Evolutionary conservation across 495 filamentous ascomycete species (phyloP), one percentile per base, ranked within the genome.

Genomic region (Penicillium bovifimosum): DNA sequence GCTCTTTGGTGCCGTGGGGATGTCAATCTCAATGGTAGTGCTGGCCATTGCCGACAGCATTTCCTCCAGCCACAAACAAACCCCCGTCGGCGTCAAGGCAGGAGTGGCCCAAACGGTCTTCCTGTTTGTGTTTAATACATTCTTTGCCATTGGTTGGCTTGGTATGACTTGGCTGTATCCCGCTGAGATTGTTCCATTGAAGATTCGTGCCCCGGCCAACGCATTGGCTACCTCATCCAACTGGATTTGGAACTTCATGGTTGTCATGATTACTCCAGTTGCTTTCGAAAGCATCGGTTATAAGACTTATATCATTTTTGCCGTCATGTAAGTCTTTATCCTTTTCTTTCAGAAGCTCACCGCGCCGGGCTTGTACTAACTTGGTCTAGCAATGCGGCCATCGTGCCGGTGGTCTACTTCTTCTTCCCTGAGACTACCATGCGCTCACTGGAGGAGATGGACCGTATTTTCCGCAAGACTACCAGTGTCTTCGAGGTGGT

Each of bases 401-500:
- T 90, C 59, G 72, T 88, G 34, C 85, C 84, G 0, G 72, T 79
- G 8, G 77, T 86, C 41, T 88, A 84, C 66, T 85, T 86, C 76
- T 86, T 87, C 77, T 88, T 85, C 66, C 86, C 86, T 0, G 86
- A 89, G 65, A 90, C 86, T 4, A 83, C 83, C 18, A 80, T 79
- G 61, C 83, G 86, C 13, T 85, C 81, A 3, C 72, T 90, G 31
- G 86, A 90, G 63, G 86, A 90, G 62, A 85, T 90, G 79, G 86
- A 90, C 67, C 70, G 69, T 54, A 87, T 90, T 55, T 90, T 90
- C 79, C 78, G 75, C 63, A 87, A 86, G 64, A 75, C 73, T 42
- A 73, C 69, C 48, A 69, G 53, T 29, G 43, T 71, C 14, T 82
- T 87, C 56, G 68, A 73, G 9, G 78, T 88, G 20, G 86, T 90